Conservation (phyloP, 2,329 filamentous ascomycete genomes). For the Claviceps sp. region DNA sequence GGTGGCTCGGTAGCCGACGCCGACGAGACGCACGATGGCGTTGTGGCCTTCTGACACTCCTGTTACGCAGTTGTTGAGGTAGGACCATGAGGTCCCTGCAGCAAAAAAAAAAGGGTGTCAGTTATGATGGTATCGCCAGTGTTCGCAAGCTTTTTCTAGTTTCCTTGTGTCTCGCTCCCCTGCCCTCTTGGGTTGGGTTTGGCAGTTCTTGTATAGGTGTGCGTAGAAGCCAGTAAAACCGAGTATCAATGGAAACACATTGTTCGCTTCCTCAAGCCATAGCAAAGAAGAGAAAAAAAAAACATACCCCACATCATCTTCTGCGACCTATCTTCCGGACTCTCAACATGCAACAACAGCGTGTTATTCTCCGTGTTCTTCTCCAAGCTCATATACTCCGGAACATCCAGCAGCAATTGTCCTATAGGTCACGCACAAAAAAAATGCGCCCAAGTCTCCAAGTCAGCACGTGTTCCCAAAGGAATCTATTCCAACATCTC, state of each 20-base stretch:
- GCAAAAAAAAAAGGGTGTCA: neutral
- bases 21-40: constrained; percentile 81
- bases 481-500: too few species aligned
- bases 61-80: constrained; percentile 79
- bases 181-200: too few species aligned
- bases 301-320: constrained; percentile 86
- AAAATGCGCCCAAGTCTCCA: too few species aligned
- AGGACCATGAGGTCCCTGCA: constrained; percentile 75
- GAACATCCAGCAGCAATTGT: constrained; percentile 64
- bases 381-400: constrained; percentile 59
- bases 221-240: too few species aligned
- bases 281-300: neutral
- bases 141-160: too few species aligned
- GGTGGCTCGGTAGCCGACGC: constrained; percentile 86
- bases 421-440: constrained; percentile 29
- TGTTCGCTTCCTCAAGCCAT: too few species aligned
- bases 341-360: constrained; percentile 54
- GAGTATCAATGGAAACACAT: too few species aligned
- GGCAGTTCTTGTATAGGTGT: too few species aligned
- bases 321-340: constrained; percentile 58
- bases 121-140: neutral
- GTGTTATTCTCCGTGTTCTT: constrained; percentile 51
- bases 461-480: too few species aligned
- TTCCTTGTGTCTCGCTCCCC: neutral
- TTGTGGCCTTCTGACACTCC: constrained; percentile 95